Percentiles rank a stretch among this genome's conserved stretches.
phyloP scores from a whole-genome alignment of 1,284 basidiomycete genomes.

The Pseudozyma sp. region DNA sequence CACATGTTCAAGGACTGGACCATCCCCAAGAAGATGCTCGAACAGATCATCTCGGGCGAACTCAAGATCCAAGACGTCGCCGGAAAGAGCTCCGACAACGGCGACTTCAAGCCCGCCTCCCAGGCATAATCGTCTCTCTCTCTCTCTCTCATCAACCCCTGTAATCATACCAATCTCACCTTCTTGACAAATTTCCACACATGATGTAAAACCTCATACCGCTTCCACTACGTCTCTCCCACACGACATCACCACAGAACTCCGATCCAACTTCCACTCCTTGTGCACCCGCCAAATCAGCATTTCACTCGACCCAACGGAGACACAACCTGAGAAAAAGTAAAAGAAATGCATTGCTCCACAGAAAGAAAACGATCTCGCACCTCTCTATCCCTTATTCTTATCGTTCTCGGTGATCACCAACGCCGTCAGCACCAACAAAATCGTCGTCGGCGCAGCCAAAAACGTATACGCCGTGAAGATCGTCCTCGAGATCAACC shows the following conservation, averaged over 20 bases:
- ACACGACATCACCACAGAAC: too few relatives aligned
- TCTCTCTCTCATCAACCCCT: neutral
- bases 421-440: slow-evolving; percentile 59
- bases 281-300: too few relatives aligned
- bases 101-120: slow-evolving; percentile 32
- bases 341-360: neutral
- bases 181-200: neutral
- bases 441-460: slow-evolving; percentile 63
- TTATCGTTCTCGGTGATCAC: slow-evolving; percentile 57
- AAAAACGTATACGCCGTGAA: slow-evolving; percentile 65
- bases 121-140: slow-evolving; percentile 8
- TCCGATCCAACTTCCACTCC: too few relatives aligned
- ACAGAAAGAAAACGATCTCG: too few relatives aligned
- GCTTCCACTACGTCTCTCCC: too few relatives aligned
- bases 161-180: neutral
- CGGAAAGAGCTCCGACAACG: slow-evolving; percentile 47
- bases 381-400: slow-evolving; percentile 14
- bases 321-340: neutral
- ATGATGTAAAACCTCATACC: neutral
- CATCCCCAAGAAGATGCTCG: slow-evolving; percentile 62
- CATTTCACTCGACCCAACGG: too few relatives aligned
- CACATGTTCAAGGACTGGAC: slow-evolving; percentile 67
- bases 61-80: slow-evolving; percentile 48
- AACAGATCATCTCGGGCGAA: slow-evolving; percentile 53
- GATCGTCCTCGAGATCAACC: slow-evolving; percentile 77